Evolutionary conservation across 2,329 filamentous ascomycete genomes (phyloP).

Genomic region (Fonsecaea nubica): DNA sequence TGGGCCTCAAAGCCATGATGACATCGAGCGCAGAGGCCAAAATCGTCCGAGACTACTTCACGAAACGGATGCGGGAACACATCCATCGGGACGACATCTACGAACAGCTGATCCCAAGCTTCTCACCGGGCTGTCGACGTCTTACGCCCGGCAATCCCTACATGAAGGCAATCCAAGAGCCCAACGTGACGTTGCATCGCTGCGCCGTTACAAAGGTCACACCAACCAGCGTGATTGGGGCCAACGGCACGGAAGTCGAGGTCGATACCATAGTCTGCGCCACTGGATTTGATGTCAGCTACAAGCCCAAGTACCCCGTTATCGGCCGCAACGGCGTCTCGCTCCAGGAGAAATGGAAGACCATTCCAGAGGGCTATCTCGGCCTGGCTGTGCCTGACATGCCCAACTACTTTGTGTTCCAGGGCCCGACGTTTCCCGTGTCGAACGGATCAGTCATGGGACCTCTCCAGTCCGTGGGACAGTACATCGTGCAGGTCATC

Average conservation of each 20-base stretch:
- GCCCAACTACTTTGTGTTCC: slow-evolving; percentile 37
- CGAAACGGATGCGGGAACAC: no score
- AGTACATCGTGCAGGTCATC: slow-evolving; percentile 49
- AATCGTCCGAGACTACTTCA: no score
- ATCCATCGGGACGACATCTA: no score
- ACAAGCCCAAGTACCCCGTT: slow-evolving; percentile 52
- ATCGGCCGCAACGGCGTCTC: slow-evolving; percentile 46
- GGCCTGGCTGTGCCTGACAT: slow-evolving; percentile 39
- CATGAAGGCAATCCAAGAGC: slow-evolving; percentile 56
- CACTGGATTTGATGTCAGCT: slow-evolving; percentile 50
- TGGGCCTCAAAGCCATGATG: no score
- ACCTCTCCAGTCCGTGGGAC: slow-evolving; percentile 48
- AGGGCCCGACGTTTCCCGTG: slow-evolving; percentile 47
- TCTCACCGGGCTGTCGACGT: slow-evolving; percentile 52
- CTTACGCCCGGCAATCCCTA: slow-evolving; percentile 58
- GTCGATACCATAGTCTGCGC: slow-evolving; percentile 44
- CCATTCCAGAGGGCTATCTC: slow-evolving; percentile 36
- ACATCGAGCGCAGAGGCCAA: no score
- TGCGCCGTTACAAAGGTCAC: slow-evolving; percentile 54
- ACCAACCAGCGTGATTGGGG: slow-evolving; percentile 49
- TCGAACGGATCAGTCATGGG: slow-evolving; percentile 54
- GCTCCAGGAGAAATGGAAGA: slow-evolving; percentile 53
- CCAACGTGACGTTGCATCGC: slow-evolving; percentile 59
- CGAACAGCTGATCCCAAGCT: slow-evolving; percentile 40
- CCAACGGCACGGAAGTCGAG: slow-evolving; percentile 44